Evolutionary conservation across 2,329 filamentous ascomycete species (phyloP).

Genomic region (Fusarium papillatum): DNA sequence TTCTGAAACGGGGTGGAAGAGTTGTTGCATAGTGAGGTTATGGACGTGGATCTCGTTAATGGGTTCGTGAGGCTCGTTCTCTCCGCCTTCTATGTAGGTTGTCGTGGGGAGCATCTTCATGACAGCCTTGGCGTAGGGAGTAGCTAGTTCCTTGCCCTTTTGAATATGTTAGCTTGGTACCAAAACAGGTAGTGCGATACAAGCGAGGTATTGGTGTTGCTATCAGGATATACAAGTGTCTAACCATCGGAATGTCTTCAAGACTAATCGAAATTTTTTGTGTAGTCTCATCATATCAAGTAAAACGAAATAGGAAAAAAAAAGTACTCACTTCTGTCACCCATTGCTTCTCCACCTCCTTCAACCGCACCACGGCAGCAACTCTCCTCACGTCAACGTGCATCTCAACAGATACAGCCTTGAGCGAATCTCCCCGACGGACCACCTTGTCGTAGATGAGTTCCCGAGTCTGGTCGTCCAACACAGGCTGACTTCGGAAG

Average conservation of each 20-base stretch:
- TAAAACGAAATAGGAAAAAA: neutral
- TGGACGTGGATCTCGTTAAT: constrained; percentile 77
- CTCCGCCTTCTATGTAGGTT: constrained; percentile 65
- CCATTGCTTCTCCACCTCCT: constrained; percentile 88
- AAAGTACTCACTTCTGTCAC: constrained; percentile 74
- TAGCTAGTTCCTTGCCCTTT: constrained; percentile 83
- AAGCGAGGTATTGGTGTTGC: constrained; percentile 21
- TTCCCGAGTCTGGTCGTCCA: constrained; percentile 80
- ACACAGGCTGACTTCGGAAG: constrained; percentile 79
- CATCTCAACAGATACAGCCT: constrained; percentile 82
- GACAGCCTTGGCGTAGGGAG: constrained; percentile 82
- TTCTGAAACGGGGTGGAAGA: constrained; percentile 75
- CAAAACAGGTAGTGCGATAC: neutral
- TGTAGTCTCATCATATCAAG: constrained; percentile 70
- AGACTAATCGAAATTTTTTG: constrained; percentile 98
- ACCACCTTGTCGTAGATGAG: constrained; percentile 80
- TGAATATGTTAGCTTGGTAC: constrained; percentile 39
- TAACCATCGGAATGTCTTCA: constrained; percentile 97
- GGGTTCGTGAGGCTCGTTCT: constrained; percentile 65
- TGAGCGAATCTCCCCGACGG: constrained; percentile 75
- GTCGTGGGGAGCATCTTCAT: constrained; percentile 84
- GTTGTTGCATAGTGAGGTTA: constrained; percentile 71
- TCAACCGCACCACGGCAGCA: constrained; percentile 87
- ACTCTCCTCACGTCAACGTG: constrained; percentile 87
- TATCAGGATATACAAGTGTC: constrained; percentile 55